Percentiles rank a stretch among this genome's conserved stretches.
Evolutionary conservation across 805 yeast genomes (phyloP).

Genomic region (Candida ovalis): DNA sequence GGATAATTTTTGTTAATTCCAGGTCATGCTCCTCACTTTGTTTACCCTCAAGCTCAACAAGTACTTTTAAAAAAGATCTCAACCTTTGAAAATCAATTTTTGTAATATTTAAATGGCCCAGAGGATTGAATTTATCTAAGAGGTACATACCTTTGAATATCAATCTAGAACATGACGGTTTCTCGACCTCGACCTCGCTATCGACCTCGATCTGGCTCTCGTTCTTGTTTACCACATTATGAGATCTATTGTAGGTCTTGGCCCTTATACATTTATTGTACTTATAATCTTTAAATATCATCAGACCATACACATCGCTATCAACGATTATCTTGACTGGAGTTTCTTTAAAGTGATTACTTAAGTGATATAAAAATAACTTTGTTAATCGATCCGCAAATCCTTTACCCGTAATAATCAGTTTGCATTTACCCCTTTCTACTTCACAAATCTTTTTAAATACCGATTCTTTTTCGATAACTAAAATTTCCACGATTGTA

Average conservation of each 20-base stretch:
- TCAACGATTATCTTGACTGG: constrained; percentile 52
- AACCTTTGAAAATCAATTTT: constrained; percentile 31
- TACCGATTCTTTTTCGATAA: constrained; percentile 52
- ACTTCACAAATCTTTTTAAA: constrained; percentile 32
- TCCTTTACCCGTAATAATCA: constrained; percentile 62
- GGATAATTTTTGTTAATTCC: constrained; percentile 22
- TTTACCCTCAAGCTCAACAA: constrained; percentile 15
- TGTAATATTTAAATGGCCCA: constrained; percentile 16
- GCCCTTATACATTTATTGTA: constrained; percentile 11
- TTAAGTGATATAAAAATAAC: constrained; percentile 34
- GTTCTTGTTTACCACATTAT: not conserved
- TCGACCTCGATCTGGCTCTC: no score
- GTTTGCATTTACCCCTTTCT: constrained; percentile 6
- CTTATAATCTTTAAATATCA: constrained; percentile 41
- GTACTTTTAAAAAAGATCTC: constrained; percentile 25
- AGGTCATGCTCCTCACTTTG: constrained; percentile 4
- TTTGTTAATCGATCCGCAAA: constrained; percentile 59
- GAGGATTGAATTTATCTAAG: constrained; percentile 10
- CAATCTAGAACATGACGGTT: constrained; percentile 14
- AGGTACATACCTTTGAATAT: constrained; percentile 15
- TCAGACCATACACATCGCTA: constrained; percentile 62
- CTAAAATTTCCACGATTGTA: constrained; percentile 32
- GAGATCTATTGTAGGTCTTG: not conserved
- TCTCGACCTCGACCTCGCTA: no score
- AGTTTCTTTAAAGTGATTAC: constrained; percentile 17